A percentile compares a stretch with the other conserved stretches of the same genome.
Evolutionary conservation across 257 asterid genomes (phyloP).

Genomic region (Petunia axillaris): DNA sequence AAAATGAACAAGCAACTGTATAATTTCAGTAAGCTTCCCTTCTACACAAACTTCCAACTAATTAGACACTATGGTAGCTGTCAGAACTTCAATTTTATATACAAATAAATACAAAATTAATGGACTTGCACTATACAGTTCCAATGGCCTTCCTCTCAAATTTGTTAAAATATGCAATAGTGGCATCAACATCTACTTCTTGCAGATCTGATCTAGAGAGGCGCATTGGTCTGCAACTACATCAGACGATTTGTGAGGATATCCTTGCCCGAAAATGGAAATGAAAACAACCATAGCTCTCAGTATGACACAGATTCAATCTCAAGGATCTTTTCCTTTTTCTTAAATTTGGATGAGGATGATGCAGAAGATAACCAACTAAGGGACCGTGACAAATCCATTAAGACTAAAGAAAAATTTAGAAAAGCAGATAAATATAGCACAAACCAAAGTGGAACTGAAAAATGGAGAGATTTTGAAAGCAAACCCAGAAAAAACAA

Average conservation of each 20-base stretch:
- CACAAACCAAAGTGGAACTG: too few species aligned
- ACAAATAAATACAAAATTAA: too few species aligned
- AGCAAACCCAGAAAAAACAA: too few species aligned
- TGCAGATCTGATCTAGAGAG: conserved; percentile 88
- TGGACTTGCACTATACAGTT: conserved; percentile 32
- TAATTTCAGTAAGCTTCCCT: too few species aligned
- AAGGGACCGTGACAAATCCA: conserved; percentile 37
- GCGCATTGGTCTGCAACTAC: conserved; percentile 78
- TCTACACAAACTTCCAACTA: too few species aligned
- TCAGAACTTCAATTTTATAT: too few species aligned
- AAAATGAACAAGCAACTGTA: too few species aligned
- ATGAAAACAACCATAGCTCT: conserved; percentile 53
- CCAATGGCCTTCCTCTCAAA: conserved; percentile 89
- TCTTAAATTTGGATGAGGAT: conserved; percentile 80
- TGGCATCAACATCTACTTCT: conserved; percentile 61
- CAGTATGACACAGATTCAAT: conserved; percentile 70
- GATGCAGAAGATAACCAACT: conserved; percentile 61
- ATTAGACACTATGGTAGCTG: too few species aligned
- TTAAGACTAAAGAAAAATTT: too few species aligned
- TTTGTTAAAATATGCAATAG: conserved; percentile 69
- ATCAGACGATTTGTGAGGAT: conserved; percentile 89
- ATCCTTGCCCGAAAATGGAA: conserved; percentile 64
- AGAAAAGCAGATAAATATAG: too few species aligned
- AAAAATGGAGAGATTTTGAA: too few species aligned
- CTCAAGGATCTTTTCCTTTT: conserved; percentile 74